Base-by-base conservation (phyloP, 2,329 filamentous ascomycete species). In the Fusarium brevicatenulatum region DNA sequence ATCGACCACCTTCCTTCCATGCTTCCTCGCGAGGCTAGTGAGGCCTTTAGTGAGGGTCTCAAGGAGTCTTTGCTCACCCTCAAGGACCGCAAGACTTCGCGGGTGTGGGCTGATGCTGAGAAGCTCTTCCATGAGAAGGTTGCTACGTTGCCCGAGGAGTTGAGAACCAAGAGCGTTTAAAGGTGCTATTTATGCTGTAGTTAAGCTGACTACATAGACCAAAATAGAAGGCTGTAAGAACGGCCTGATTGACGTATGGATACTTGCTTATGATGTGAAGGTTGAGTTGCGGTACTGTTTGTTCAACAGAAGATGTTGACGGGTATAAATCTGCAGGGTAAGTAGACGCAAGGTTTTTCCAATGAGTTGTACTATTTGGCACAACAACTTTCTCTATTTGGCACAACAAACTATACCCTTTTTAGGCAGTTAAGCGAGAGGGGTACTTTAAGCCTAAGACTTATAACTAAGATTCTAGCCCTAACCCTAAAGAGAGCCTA, bases 1-100 rank as follows among this genome's bases (percentile, higher is more conserved):
- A 96, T 97, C 78, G 93, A 97, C 82, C 94, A 97, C 80, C 87
- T 97, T 58, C 94, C 94, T 8, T 92, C 91, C 59, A 88, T 98
- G 74, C 86, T 98, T 42, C 93, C 95, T 3, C 88, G 95, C 59
- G 95, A 98, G 84, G 91, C 94, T 32, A 94, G 91, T 47, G 95
- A 98, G 84, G 91, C 91, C 25, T 98, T 97, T 85, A 94, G 91
- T 81, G 85, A 88, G 57, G 92, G 92, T 53, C 85, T 98, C 73
- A 85, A 97, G 78, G 94, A 94, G 25, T 93, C 91, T 78, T 84
- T 98, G 75, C 82, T 96, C 68, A 87, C 91, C 68, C 87, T 98
- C 70, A 94, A 96, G 82, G 89, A 96, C 80, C 90, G 93, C 80
- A 84, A 88, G 66, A 92, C 87, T 25, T 87, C 91, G 32, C 87